Evolutionary conservation across 306 rosid genomes (phyloP).

Genomic region (Prunus padus): DNA sequence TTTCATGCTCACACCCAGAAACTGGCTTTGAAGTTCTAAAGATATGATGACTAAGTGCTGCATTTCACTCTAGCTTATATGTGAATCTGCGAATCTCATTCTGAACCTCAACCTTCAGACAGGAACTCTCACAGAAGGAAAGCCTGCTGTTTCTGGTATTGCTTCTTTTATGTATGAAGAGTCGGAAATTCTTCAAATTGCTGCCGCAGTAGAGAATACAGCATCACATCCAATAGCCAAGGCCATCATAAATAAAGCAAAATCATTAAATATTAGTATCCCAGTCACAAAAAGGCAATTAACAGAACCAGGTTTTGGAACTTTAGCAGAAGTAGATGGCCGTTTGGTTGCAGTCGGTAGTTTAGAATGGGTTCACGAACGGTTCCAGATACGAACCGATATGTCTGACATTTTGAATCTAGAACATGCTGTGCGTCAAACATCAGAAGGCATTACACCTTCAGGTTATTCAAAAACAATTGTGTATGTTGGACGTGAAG

Average conservation of each 20-base stretch:
- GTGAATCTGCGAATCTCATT: constrained; percentile 25
- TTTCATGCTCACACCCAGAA: constrained; percentile 5
- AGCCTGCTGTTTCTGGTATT: constrained; percentile 73
- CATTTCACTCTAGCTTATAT: constrained; percentile 1
- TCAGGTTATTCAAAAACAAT: constrained; percentile 74
- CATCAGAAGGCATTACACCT: constrained; percentile 41
- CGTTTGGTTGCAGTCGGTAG: constrained; percentile 84
- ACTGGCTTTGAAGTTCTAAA: neutral
- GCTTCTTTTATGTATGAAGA: constrained; percentile 64
- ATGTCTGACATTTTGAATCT: constrained; percentile 52
- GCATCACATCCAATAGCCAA: constrained; percentile 98
- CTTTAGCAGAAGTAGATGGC: constrained; percentile 83
- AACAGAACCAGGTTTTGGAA: constrained; percentile 93
- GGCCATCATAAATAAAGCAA: constrained; percentile 78
- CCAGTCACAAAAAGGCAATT: constrained; percentile 73
- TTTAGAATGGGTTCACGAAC: constrained; percentile 69
- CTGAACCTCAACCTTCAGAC: constrained; percentile 59
- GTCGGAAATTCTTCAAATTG: constrained; percentile 71
- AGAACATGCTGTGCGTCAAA: constrained; percentile 50
- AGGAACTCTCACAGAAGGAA: constrained; percentile 96
- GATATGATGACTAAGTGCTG: neutral
- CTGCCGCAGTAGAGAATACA: constrained; percentile 97
- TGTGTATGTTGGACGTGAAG: constrained; percentile 94
- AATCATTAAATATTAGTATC: constrained; percentile 63
- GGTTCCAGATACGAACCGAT: constrained; percentile 51